Evolutionary conservation across 768 basidiomycete species (phyloP), one percentile per base, ranked within the genome.

Genomic region (Amanita brunnescens): DNA sequence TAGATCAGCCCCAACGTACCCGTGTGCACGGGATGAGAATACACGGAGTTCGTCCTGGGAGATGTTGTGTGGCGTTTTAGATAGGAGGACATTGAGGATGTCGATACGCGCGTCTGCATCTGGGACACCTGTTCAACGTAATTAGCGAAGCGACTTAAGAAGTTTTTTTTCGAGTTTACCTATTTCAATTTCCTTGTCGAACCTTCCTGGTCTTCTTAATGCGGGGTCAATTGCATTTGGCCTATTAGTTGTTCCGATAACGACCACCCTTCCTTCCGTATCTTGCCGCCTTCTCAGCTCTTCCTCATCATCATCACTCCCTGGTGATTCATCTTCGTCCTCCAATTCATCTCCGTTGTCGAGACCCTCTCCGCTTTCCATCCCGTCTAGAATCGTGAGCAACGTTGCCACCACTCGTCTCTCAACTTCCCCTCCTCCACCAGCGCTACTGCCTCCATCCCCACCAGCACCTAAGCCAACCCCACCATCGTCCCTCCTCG

Each of bases 201-300:
- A 95, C 54, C 93, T 72, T 3, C 93, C 93, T 12, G 93, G 93
- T 29, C 93, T 70, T 44, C 93, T 72, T 47, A 97, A 70, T 0
- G 93, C 93, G 39, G 94, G 93, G 63, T 97, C 93, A 46, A 97
- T 93, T 8, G 93, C 90, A 60, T 97, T 96, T 5, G 91, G 93
- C 18, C 93, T 75, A 64, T 97, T 96, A 2, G 93, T 98, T 0
- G 96, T 96, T 0, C 91, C 96, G 54, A 99, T 89, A 32, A 99
- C 91, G 3, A 98, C 87, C 10, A 99, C 90, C 54, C 87, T 76
- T 14, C 70, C 77, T 18, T 66, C 65, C 4, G 67, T 72, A 33
- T 70, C 72, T 4, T 63, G 21, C 13, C 26, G 6, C 18, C 9
- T 33, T 12, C 9, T 9, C 10, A 20, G 6, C 24, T 40, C 24